Conservation (phyloP, 768 basidiomycete genomes). For the Tulasnella sp. region DNA sequence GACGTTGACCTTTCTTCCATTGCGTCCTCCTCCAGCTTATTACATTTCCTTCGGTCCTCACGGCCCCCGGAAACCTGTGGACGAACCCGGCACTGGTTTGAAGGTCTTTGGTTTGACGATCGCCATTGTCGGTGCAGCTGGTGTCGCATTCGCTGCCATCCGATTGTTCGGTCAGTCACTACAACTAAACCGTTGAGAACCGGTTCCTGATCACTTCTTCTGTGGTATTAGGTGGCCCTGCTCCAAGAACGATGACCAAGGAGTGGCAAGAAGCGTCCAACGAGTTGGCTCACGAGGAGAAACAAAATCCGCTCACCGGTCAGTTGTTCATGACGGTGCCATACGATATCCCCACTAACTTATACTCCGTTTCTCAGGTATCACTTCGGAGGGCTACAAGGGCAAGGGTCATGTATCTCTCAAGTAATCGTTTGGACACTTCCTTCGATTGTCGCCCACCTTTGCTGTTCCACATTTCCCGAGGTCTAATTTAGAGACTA, state of each 20-base stretch:
- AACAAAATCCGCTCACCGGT: conserved; percentile 86
- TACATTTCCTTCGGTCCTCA: conserved; percentile 97
- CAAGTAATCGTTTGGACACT: conserved; percentile 24
- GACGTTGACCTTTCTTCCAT: background rate
- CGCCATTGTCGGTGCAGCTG: conserved; percentile 48
- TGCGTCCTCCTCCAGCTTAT: conserved; percentile 60
- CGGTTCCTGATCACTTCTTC: background rate
- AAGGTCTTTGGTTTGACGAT: conserved; percentile 55
- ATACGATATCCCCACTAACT: conserved; percentile 3
- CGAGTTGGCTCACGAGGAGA: conserved; percentile 70
- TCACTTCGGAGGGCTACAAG: conserved; percentile 74
- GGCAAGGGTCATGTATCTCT: conserved; percentile 66
- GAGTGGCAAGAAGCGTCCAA: conserved; percentile 94
- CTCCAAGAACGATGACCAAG: conserved; percentile 68
- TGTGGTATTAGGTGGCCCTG: conserved; percentile 38
- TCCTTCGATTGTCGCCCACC: background rate
- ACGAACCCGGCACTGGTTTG: conserved; percentile 55
- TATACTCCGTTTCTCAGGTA: conserved; percentile 38
- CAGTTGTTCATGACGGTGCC: conserved; percentile 21
- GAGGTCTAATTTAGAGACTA: background rate
- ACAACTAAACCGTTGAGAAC: background rate
- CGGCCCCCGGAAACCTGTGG: conserved; percentile 74
- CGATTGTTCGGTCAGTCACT: conserved; percentile 46
- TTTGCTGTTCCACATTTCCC: background rate
- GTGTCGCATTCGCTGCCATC: conserved; percentile 39